Evolutionary conservation across 1,284 basidiomycete species (phyloP).

Genomic region (Inonotus obliquus): DNA sequence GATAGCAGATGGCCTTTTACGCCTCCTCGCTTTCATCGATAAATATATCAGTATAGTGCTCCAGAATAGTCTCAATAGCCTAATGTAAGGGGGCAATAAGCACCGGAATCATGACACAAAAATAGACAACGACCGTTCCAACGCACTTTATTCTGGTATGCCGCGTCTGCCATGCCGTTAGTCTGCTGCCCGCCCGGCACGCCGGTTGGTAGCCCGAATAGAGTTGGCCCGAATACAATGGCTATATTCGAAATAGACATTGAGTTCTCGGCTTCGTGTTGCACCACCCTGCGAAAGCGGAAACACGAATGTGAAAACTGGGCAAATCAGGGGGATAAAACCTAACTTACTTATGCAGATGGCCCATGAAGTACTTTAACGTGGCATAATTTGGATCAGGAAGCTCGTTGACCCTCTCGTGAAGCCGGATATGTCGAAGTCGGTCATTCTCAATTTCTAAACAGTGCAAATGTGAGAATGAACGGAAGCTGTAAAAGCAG

Average conservation of each 20-base stretch:
- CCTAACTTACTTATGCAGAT: conserved; percentile 75
- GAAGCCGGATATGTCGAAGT: conserved; percentile 88
- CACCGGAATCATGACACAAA: conserved; percentile 21
- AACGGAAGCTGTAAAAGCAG: background rate
- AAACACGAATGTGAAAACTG: background rate
- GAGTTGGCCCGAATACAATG: conserved; percentile 96
- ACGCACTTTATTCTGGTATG: conserved; percentile 60
- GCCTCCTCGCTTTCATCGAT: conserved; percentile 55
- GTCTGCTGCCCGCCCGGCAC: conserved; percentile 31
- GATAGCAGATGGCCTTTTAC: background rate
- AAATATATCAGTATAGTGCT: conserved; percentile 84
- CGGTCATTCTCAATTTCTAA: conserved; percentile 91
- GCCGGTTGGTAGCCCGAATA: conserved; percentile 57
- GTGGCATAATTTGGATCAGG: conserved; percentile 99
- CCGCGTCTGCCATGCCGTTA: conserved; percentile 52
- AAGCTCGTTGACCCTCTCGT: conserved; percentile 96
- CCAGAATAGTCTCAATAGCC: conserved; percentile 85
- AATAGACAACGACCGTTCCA: conserved; percentile 5
- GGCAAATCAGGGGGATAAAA: background rate
- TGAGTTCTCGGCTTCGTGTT: conserved; percentile 75
- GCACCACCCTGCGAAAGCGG: conserved; percentile 55
- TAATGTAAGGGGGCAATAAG: conserved; percentile 27
- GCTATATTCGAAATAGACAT: conserved; percentile 94
- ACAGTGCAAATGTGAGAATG: background rate
- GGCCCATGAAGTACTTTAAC: conserved; percentile 92